A percentile compares a stretch with the other conserved stretches of the same genome.
These are phyloP conservation scores for Neospora caninum DNA, from an alignment of 169 alveolate genomes.

Conservation along the genomic window DNA sequence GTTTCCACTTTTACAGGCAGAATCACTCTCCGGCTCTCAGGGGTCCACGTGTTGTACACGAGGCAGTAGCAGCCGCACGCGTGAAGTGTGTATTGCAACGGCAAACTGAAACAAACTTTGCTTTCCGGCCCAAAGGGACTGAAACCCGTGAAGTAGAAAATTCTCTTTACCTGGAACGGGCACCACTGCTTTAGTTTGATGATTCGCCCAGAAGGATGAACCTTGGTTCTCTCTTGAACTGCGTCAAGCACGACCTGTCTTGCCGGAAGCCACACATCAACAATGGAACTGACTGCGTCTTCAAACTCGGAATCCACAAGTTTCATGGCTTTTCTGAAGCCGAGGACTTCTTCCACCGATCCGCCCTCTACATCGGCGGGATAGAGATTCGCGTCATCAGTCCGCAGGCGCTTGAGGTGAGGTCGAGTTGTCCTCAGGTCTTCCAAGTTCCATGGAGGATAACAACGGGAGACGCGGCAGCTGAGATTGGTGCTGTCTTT, in stretches of 20 bases:
- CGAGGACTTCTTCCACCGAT: neutral
- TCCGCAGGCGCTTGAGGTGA: neutral
- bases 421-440: slow-evolving; percentile 5
- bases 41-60: too few relatives aligned
- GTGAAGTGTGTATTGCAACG: too few relatives aligned
- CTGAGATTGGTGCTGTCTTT: slow-evolving; percentile 78
- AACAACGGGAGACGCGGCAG: slow-evolving; percentile 82
- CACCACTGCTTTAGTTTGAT: slow-evolving; percentile 74
- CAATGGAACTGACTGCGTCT: slow-evolving; percentile 59
- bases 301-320: slow-evolving; percentile 80
- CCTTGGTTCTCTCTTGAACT: slow-evolving; percentile 70
- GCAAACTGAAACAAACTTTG: too few relatives aligned
- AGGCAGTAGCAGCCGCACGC: too few relatives aligned
- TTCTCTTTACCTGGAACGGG: slow-evolving; percentile 68
- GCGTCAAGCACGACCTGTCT: slow-evolving; percentile 71
- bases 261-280: slow-evolving; percentile 77
- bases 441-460: slow-evolving; percentile 88
- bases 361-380: slow-evolving; percentile 37
- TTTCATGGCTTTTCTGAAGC: slow-evolving; percentile 79
- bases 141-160: too few relatives aligned
- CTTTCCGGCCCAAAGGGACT: too few relatives aligned
- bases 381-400: neutral
- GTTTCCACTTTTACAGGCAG: too few relatives aligned
- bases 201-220: slow-evolving; percentile 81
- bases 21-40: too few relatives aligned